Evolutionary conservation across 331 rosid genomes (phyloP), one percentile per base, ranked within the genome.

Genomic region (Quercus tomentella): DNA sequence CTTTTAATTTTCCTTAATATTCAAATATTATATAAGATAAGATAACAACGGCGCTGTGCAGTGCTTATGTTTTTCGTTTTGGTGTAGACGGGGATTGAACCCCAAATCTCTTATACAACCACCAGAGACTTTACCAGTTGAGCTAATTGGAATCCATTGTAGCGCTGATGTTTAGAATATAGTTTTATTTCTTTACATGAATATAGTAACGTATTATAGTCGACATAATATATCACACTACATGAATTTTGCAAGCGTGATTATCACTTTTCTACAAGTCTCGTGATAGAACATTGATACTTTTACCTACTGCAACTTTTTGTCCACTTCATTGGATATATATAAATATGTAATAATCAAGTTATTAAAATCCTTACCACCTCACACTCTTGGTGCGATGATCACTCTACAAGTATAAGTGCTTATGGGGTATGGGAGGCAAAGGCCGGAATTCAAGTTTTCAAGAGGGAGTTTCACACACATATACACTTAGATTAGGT

Each of bases 371-470:
- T 11, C 1, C 1, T 16, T 23, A 3, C 6, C 33, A 4, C 1
- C 1, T 1, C 0, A 31, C 5, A 4, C 1, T 1, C 1, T 31
- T 31, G 5, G 5, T 31, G 1, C 1, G 33, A 31, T 31, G 33
- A 5, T 31, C 1, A 31, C 6, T 31, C 0, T 5, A 4, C 0
- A 31, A 31, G 5, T 31, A 31, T 31, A 31, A 31, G 33, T 31
- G 33, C 6, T 31, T 31, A 1, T 31, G 0, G 0, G 33, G 1
- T 31, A 1, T 31, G 6, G 0, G 6, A 4, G 33, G 33, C 1
- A 31, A 31, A 31, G 1, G 1, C 33, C 1, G 5, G 5, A 0
- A 1, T 31, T 31, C 6, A 31, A 4, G 6, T 31, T 0, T 31
- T 6, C 6, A 31, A 1, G 4, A 31, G 1, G 33, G 1, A 4